A percentile compares a stretch with the other conserved stretches of the same genome.
These are phyloP conservation scores for Coniochaeta ligniaria DNA, from an alignment of 2,329 filamentous ascomycete genomes.

Conservation along the genomic window DNA sequence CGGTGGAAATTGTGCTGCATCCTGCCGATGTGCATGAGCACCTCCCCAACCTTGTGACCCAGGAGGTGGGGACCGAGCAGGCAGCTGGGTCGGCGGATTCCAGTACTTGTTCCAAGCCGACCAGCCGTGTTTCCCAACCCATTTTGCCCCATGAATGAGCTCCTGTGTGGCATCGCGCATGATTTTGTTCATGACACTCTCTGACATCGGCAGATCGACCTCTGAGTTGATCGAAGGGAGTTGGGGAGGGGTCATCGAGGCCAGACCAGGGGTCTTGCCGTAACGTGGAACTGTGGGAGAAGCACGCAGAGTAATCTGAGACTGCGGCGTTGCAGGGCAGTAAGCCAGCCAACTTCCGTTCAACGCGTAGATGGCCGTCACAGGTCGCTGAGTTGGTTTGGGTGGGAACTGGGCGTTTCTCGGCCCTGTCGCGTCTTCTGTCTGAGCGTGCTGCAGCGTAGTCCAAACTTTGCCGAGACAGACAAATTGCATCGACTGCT, in stretches of 20 bases:
- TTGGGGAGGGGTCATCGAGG: conserved; percentile 60
- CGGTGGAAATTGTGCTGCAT: conserved; percentile 59
- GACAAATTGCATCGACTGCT: conserved; percentile 37
- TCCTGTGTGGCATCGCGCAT: conserved; percentile 76
- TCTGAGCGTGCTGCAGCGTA: conserved; percentile 58
- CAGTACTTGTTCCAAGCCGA: conserved; percentile 78
- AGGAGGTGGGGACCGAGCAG: conserved; percentile 34
- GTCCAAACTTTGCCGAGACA: conserved; percentile 94
- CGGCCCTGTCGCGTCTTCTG: conserved; percentile 37
- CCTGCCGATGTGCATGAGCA: conserved; percentile 35
- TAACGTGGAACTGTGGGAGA: conserved; percentile 49
- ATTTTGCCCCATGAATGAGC: conserved; percentile 65
- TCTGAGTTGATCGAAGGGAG: conserved; percentile 59
- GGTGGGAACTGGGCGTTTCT: conserved; percentile 30
- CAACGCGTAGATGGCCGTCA: conserved; percentile 61
- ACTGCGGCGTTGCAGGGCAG: conserved; percentile 65
- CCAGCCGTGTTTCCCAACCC: conserved; percentile 69
- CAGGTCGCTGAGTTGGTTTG: conserved; percentile 34
- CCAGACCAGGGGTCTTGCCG: conserved; percentile 47
- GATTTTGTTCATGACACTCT: conserved; percentile 67
- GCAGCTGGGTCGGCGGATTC: conserved; percentile 45
- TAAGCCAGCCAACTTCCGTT: conserved; percentile 72
- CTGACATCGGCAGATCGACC: conserved; percentile 64
- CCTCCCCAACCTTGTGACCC: conserved; percentile 40
- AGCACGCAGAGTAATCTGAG: conserved; percentile 63